These are phyloP conservation scores for Cercospora nicotianae DNA, from an alignment of 2,329 filamentous ascomycete species.

Conservation along the genomic window DNA sequence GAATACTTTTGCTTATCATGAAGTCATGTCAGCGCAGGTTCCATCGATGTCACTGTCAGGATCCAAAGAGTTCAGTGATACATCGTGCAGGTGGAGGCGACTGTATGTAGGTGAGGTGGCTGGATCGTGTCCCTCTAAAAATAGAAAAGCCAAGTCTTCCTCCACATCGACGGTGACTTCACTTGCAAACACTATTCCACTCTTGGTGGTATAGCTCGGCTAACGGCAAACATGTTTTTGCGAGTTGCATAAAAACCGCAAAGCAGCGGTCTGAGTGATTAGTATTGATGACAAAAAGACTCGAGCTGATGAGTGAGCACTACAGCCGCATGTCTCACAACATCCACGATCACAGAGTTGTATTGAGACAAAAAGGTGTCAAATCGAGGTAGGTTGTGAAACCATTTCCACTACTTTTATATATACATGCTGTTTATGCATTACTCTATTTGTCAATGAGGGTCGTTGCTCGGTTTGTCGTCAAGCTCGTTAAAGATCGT, in stretches of 20 bases:
- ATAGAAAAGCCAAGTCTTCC: neutral
- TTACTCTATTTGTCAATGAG: neutral
- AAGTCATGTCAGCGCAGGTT: neutral
- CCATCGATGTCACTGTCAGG: neutral
- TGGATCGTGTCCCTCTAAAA: neutral
- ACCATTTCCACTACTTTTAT: neutral
- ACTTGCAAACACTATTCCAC: neutral
- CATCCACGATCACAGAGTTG: neutral
- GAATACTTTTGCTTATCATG: neutral
- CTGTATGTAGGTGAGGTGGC: neutral
- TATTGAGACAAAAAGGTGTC: neutral
- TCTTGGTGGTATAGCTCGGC: neutral
- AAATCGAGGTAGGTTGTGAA: neutral
- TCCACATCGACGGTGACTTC: neutral
- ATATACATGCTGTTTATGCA: neutral
- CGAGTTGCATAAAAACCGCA: neutral
- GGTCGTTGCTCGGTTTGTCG: conserved; percentile 2
- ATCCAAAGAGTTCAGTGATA: neutral
- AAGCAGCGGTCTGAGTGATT: neutral
- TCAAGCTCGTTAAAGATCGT: conserved; percentile 10
- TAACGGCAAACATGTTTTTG: neutral
- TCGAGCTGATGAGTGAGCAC: neutral
- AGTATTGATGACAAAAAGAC: neutral
- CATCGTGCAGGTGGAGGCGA: neutral
- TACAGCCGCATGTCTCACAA: neutral